Percentiles rank a stretch among this genome's conserved stretches.
phyloP scores from a whole-genome alignment of 2,329 filamentous ascomycete genomes.

The Ilyonectria mors-panacis region DNA sequence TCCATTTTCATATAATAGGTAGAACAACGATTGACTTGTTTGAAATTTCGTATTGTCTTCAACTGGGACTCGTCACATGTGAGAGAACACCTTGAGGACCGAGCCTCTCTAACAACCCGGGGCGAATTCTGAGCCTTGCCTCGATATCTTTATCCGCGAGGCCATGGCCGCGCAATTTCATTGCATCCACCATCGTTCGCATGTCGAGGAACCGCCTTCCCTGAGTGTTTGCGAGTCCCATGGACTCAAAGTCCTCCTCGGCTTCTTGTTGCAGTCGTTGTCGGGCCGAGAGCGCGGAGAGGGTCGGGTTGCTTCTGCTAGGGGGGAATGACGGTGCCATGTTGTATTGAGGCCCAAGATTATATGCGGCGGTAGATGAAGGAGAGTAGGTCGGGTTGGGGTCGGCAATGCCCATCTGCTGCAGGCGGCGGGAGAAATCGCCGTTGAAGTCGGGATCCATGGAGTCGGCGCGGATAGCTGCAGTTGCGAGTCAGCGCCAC shows the following conservation, averaged over 20 bases:
- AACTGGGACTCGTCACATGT: conserved; percentile 51
- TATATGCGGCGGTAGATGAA: conserved; percentile 61
- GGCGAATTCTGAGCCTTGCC: conserved; percentile 59
- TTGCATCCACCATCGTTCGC: conserved; percentile 61
- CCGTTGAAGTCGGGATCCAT: conserved; percentile 58
- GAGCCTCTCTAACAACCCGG: conserved; percentile 61
- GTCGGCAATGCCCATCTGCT: conserved; percentile 68
- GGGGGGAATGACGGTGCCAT: conserved; percentile 50
- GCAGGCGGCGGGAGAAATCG: conserved; percentile 67
- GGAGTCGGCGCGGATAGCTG: conserved; percentile 59
- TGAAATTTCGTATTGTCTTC: conserved; percentile 17
- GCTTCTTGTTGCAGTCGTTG: conserved; percentile 60
- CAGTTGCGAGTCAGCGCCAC: conserved; percentile 24
- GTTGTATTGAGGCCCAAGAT: conserved; percentile 40
- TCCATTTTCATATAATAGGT: conserved; percentile 16
- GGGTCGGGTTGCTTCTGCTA: conserved; percentile 59
- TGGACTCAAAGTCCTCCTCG: conserved; percentile 60
- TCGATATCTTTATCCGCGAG: conserved; percentile 60
- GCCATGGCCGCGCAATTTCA: conserved; percentile 61
- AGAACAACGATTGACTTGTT: conserved; percentile 20
- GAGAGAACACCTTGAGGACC: conserved; percentile 59
- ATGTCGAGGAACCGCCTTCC: conserved; percentile 65
- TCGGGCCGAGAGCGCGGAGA: conserved; percentile 66
- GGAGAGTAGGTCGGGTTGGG: conserved; percentile 69
- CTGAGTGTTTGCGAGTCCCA: conserved; percentile 51